Base-by-base conservation (phyloP, 805 yeast species). In the Ogataea dorogensis region DNA sequence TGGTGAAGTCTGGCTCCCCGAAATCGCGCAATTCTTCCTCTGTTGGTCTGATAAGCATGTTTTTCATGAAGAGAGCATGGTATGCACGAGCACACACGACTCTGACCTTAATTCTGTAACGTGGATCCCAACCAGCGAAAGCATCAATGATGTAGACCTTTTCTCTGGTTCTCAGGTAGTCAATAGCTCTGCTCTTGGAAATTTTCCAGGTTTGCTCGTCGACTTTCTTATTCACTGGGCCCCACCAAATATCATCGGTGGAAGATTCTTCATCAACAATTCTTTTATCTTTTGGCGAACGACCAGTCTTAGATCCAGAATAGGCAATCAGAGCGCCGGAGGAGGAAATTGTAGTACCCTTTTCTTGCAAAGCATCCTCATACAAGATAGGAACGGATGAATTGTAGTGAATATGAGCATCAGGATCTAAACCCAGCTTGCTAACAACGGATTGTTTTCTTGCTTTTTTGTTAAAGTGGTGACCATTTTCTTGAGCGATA, bases 91-190 rank as follows among this genome's bases (percentile, higher is more conserved):
- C 97, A 71, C 97, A 89, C 38, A 89, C 91, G 48, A 89, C 81
- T 68, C 98, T 79, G 42, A 89, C 94, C 73, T 91, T 91, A 64
- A 89, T 78, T 70, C 98, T 79, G 79, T 91, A 91, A 59, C 86
- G 81, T 59, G 97, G 96, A 65, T 91, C 98, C 98, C 98, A 91
- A 50, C 98, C 98, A 31, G 98, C 98, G 62, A 65, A 91, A 9
- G 98, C 98, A 61, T 91, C 98, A 49, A 91, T 88, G 47, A 91
- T 89, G 67, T 84, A 91, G 56, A 93, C 79, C 63, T 88, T 87
- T 54, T 84, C 89, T 68, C 96, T 84, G 38, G 98, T 91, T 75
- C 95, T 85, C 64, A 91, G 76, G 71, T 89, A 91, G 67, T 91
- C 98, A 50, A 89, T 77, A 34, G 98, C 98, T 69, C 98, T 86